phyloP scores from a whole-genome alignment of 371 early-diverging fungal species.

The Mucor racemosus region DNA sequence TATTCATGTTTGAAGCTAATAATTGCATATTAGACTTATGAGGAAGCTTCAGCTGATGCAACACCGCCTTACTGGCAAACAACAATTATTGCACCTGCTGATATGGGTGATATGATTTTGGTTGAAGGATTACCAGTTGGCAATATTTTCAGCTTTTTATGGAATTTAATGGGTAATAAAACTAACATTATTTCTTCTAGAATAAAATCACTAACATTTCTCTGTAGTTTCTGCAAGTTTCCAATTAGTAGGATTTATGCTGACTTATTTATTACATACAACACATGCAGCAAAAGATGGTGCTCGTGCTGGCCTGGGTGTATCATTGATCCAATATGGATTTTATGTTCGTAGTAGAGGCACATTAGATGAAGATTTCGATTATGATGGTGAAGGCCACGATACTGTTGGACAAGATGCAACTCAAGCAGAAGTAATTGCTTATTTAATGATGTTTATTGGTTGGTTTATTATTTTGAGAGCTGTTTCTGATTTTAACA shows the following conservation, averaged over 20 bases:
- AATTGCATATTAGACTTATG: constrained; percentile 45
- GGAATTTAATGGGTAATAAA: constrained; percentile 55
- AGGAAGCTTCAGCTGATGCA: constrained; percentile 59
- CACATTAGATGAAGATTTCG: constrained; percentile 27
- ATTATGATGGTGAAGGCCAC: constrained; percentile 21
- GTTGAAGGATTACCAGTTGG: constrained; percentile 68
- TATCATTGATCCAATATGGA: constrained; percentile 61
- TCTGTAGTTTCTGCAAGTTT: constrained; percentile 62
- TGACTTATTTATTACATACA: constrained; percentile 67
- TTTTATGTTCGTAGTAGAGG: constrained; percentile 58
- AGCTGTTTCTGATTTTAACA: constrained; percentile 54
- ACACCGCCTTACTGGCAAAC: constrained; percentile 66
- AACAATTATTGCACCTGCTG: constrained; percentile 56
- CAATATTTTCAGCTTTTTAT: constrained; percentile 53
- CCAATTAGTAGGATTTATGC: constrained; percentile 67
- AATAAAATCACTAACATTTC: not conserved
- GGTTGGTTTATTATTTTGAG: constrained; percentile 66
- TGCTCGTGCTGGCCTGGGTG: constrained; percentile 63
- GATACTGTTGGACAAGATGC: constrained; percentile 25
- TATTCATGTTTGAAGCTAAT: not conserved
- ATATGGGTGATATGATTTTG: constrained; percentile 55
- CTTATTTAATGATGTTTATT: constrained; percentile 58
- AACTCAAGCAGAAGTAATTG: constrained; percentile 36
- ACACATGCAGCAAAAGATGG: constrained; percentile 69
- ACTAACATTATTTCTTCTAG: not conserved